phyloP scores from a whole-genome alignment of 768 basidiomycete species.

The Mycena filopes region DNA sequence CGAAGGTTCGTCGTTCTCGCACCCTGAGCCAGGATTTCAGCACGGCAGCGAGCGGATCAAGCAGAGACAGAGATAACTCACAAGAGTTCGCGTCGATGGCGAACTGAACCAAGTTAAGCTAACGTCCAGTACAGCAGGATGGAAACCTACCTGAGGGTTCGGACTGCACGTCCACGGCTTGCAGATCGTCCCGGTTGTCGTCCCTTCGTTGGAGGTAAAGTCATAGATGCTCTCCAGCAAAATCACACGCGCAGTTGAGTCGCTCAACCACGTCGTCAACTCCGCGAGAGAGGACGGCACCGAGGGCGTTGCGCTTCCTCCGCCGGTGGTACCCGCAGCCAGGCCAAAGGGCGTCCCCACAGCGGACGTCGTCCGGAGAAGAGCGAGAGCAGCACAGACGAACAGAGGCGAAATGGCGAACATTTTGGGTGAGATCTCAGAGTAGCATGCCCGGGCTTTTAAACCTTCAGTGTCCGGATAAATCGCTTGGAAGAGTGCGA shows the following conservation, averaged over 20 bases:
- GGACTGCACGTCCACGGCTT: slow-evolving; percentile 40
- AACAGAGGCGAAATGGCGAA: slow-evolving; percentile 18
- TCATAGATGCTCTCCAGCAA: slow-evolving; percentile 36
- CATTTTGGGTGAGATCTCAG: neutral
- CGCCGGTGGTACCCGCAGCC: slow-evolving; percentile 38
- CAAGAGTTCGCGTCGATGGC: slow-evolving; percentile 19
- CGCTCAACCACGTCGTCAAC: slow-evolving; percentile 39
- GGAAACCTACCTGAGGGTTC: slow-evolving; percentile 34
- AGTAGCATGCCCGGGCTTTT: slow-evolving; percentile 1
- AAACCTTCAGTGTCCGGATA: slow-evolving; percentile 1
- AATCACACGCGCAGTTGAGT: slow-evolving; percentile 38
- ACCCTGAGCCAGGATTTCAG: slow-evolving; percentile 22
- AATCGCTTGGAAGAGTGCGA: too few species aligned
- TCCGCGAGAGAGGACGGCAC: slow-evolving; percentile 38
- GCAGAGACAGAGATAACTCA: neutral
- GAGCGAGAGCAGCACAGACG: slow-evolving; percentile 19
- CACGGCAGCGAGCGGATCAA: neutral
- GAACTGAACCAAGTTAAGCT: neutral
- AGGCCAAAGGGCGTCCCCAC: slow-evolving; percentile 35
- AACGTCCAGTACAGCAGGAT: neutral
- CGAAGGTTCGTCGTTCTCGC: slow-evolving; percentile 33
- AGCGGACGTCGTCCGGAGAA: slow-evolving; percentile 12
- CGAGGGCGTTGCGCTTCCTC: slow-evolving; percentile 34
- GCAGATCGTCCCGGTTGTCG: slow-evolving; percentile 32
- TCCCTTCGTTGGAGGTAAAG: slow-evolving; percentile 37